Base-by-base conservation (phyloP, 108 stramenopile genomes). In the Nitzschia sp. region DNA sequence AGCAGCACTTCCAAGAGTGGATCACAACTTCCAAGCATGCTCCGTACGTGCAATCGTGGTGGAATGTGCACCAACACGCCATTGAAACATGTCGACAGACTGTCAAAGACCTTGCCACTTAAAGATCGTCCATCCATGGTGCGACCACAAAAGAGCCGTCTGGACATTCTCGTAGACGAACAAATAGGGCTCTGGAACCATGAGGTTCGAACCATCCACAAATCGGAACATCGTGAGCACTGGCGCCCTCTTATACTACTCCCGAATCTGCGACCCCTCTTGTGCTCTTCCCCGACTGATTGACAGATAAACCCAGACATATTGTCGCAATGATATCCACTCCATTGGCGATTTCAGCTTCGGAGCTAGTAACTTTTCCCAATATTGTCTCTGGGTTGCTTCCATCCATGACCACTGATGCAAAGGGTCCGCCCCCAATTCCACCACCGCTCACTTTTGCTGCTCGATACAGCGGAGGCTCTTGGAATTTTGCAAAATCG, bases 401-500 rank as follows among this genome's bases (percentile, higher is more conserved):
- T 27, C 60, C 60, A 23, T 61, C 60, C 60, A 61, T 61, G 5
- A 61, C 38, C 13, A 41, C 60, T 2, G 22, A 36, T 31, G 33
- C 35, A 61, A 61, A 61, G 48, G 9, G 4, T 4, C 19, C 5
- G 26, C 38, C 38, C 22, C 13, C 34, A 1, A 17, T 32, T 19
- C 57, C 57, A 41, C 60, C 60, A 23, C 60, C 60, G 0, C n/a
- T 44, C 1, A 61, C 60, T 45, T 61, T 61, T 27, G 60, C 60
- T 1, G 60, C 60, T 15, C 60, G 60, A 41, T 61, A 61, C 13
- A 61, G n/a, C 19, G 60, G 60, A 1, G 60, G 60, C 41, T 61
- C 60, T 25, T 45, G 60, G 45, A 61, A 61, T 6, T 19, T 41
- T 3, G 60, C 60, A 61, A 61, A 61, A 45, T 61, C 60, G 1